A percentile compares a stretch with the other conserved stretches of the same genome.
Conservation (phyloP, 2,329 filamentous ascomycete genomes). For the Penicillium sp. region DNA sequence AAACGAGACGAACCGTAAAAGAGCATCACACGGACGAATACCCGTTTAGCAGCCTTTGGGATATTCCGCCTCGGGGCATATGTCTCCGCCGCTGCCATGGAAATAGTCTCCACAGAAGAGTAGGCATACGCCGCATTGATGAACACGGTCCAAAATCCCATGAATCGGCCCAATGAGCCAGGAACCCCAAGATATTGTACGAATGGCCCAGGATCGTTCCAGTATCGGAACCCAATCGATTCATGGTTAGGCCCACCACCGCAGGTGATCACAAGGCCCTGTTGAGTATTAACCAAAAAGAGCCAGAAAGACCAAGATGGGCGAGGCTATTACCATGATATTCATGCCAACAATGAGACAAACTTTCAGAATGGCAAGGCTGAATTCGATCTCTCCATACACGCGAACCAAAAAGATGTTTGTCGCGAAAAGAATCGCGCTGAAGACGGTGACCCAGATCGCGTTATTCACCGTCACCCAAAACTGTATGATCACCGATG, state of each 20-base stretch:
- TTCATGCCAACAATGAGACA: constrained; percentile 60
- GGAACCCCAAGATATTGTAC: constrained; percentile 40
- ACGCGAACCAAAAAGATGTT: constrained; percentile 35
- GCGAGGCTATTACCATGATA: constrained; percentile 44
- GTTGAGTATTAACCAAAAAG: neutral
- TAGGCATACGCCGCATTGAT: constrained; percentile 18
- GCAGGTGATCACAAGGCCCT: constrained; percentile 37
- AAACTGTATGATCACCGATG: constrained; percentile 25
- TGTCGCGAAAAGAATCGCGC: constrained; percentile 31
- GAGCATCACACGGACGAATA: constrained; percentile 53
- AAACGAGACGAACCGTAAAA: constrained; percentile 41
- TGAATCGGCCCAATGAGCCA: constrained; percentile 46
- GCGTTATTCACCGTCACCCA: constrained; percentile 50
- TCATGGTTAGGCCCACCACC: constrained; percentile 32
- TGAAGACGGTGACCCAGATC: constrained; percentile 40
- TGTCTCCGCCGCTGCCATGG: constrained; percentile 52
- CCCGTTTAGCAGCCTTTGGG: constrained; percentile 52
- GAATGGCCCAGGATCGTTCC: constrained; percentile 42
- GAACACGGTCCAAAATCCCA: constrained; percentile 36
- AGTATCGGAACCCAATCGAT: constrained; percentile 42
- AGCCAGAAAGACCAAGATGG: neutral
- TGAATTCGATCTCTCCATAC: constrained; percentile 54
- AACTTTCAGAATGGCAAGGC: constrained; percentile 56
- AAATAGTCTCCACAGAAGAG: constrained; percentile 46
- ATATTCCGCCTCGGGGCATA: constrained; percentile 49